Evolutionary conservation across 2,329 filamentous ascomycete genomes (phyloP).

Genomic region (Fusarium zealandicum): DNA sequence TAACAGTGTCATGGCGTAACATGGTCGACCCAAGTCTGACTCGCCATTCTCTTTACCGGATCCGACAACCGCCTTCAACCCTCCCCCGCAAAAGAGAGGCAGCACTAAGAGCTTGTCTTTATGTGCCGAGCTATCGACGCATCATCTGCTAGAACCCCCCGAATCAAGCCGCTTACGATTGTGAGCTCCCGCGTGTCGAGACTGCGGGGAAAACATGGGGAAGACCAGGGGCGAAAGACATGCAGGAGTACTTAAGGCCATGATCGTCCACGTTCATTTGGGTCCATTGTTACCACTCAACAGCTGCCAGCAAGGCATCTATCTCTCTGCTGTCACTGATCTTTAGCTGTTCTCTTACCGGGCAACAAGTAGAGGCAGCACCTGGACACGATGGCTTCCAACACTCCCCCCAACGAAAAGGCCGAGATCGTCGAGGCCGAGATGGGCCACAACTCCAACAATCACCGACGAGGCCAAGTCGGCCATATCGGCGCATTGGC

Average conservation of each 20-base stretch:
- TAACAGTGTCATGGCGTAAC: too few relatives aligned
- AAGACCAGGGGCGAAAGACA: slow-evolving; percentile 12
- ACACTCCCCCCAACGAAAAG: slow-evolving; percentile 31
- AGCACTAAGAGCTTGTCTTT: too few relatives aligned
- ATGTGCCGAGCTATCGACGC: slow-evolving; percentile 22
- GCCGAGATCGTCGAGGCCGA: slow-evolving; percentile 36
- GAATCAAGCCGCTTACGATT: slow-evolving; percentile 31
- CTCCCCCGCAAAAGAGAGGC: too few relatives aligned
- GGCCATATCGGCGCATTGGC: slow-evolving; percentile 20
- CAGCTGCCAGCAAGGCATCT: neutral
- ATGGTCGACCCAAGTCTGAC: too few relatives aligned
- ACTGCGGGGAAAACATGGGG: slow-evolving; percentile 29
- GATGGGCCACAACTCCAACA: slow-evolving; percentile 16
- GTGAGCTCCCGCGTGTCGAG: slow-evolving; percentile 1
- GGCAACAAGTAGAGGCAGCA: neutral
- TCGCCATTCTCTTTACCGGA: too few relatives aligned
- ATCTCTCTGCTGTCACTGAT: neutral
- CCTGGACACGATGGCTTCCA: slow-evolving; percentile 20
- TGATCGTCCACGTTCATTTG: slow-evolving; percentile 20
- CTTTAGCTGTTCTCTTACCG: too few relatives aligned
- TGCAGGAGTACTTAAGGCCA: slow-evolving; percentile 28
- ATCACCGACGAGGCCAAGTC: slow-evolving; percentile 10
- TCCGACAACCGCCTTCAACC: too few relatives aligned
- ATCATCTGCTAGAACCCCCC: too few relatives aligned
- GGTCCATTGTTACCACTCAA: neutral